Evolutionary conservation across 805 yeast species (phyloP).

Genomic region (Candida boidinii): DNA sequence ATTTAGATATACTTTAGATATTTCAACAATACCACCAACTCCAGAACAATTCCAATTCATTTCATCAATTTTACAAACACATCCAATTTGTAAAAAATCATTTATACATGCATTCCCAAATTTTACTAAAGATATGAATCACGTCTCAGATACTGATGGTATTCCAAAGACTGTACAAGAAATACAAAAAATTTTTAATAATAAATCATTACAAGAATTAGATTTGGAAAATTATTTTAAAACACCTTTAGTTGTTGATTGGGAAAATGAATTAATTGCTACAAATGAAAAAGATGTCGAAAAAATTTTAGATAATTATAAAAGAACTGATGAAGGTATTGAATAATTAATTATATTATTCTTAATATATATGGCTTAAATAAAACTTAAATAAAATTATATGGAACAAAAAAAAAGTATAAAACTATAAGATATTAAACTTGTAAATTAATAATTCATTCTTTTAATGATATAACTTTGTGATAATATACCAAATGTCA

Average conservation of each 20-base stretch:
- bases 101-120: conserved; percentile 22
- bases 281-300: conserved; percentile 35
- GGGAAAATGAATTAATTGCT: conserved; percentile 51
- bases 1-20: conserved; percentile 18
- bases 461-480: conserved; percentile 86
- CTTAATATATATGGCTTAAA: not conserved
- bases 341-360: not conserved
- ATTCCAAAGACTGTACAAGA: conserved; percentile 9
- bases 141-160: conserved; percentile 9
- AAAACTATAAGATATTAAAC: not conserved
- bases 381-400: not conserved
- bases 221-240: conserved; percentile 19
- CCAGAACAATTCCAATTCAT: conserved; percentile 23
- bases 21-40: conserved; percentile 17
- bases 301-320: conserved; percentile 32
- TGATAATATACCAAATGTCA: conserved; percentile 79
- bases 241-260: conserved; percentile 50
- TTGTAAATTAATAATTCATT: conserved; percentile 54
- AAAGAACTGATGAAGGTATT: conserved; percentile 12
- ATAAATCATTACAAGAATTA: conserved; percentile 13
- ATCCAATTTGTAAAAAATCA: conserved; percentile 20
- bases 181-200: conserved; percentile 3
- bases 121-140: conserved; percentile 8
- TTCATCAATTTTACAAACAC: conserved; percentile 14
- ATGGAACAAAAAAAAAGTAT: conserved; percentile 2